Base-by-base conservation (phyloP, 805 yeast genomes). In the Diddensiella transvaalensis region DNA sequence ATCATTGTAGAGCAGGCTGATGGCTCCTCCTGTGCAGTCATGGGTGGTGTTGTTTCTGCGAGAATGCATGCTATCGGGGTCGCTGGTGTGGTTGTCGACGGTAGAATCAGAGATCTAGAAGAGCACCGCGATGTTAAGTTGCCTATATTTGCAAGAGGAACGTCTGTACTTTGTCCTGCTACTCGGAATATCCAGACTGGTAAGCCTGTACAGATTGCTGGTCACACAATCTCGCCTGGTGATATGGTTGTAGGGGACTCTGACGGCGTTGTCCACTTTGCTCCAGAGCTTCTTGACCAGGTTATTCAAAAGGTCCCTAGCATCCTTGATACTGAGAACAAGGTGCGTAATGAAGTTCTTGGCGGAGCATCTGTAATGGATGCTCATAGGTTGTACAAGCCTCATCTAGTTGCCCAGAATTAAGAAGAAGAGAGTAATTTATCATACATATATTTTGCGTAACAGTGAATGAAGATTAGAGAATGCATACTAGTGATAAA, bases 221-320 rank as follows among this genome's bases (percentile, higher is more conserved):
- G 97, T 1, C 88, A 85, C 58, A 83, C 87, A 1, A 83, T 87
- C 55, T 96, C 90, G 62, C 77, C 76, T 66, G 52, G 52, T 4
- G 52, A 48, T 21, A 36, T 22, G 17, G 45, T 48, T 17, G 48
- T 48, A 21, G 52, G 45, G 8, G 52, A 48, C 30, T 17, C 42
- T 22, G 52, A 48, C 32, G 52, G 52, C 15, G 49, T 48, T 18
- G 46, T 48, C 11, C 46, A 48, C 30, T 39, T 48, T 19, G 29
- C 23, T 8, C 48, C 46, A 10, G 45, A 33, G 21, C 30, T 44
- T 6, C 42, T 48, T 2, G 42, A 40, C 24, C 33, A 48, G 19
- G 40, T 48, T 19, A 48, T 48, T 19, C 45, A 40, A 18, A 23
- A 37, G 17, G 48, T 45, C 6, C 52, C 52, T 19, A 22, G 22